These are phyloP conservation scores for Coemansia sp. DNA, from an alignment of 192 early-diverging fungal genomes.

Conservation along the genomic window DNA sequence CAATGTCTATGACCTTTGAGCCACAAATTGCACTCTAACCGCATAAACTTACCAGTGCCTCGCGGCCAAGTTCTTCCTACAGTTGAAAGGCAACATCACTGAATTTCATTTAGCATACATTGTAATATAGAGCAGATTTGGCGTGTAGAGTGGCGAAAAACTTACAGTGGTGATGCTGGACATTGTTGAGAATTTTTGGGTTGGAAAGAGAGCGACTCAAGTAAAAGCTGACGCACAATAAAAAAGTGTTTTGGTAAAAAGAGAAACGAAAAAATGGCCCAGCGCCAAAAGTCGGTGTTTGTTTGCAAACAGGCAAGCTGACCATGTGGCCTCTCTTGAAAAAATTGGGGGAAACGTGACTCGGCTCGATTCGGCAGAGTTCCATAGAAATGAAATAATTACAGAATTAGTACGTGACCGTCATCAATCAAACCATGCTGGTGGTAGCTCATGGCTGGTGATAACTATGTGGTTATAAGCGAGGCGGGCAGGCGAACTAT, in stretches of 20 bases:
- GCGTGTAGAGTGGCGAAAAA: background rate
- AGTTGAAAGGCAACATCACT: background rate
- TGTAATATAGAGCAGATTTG: background rate
- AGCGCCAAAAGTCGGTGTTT: constrained; percentile 13
- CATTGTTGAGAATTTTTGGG: constrained; percentile 13
- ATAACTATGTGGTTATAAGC: no score
- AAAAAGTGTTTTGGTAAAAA: constrained; percentile 10
- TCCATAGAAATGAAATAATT: no score
- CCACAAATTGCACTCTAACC: background rate
- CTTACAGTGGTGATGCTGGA: constrained; percentile 46
- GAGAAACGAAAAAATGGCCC: constrained; percentile 13
- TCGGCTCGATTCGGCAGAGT: background rate
- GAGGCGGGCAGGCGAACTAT: no score
- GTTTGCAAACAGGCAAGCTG: constrained; percentile 3
- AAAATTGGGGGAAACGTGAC: constrained; percentile 9
- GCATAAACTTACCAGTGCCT: constrained; percentile 46
- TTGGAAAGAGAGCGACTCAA: constrained; percentile 15
- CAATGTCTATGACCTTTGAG: background rate
- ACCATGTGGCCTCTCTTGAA: background rate
- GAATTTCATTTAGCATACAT: background rate
- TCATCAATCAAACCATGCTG: no score
- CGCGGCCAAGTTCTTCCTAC: constrained; percentile 49
- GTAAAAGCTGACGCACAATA: constrained; percentile 11
- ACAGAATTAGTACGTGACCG: no score
- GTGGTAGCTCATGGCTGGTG: no score